A percentile compares a stretch with the other conserved stretches of the same genome.
Conservation (phyloP, 257 asterid species). For the Solanum paucissectum region DNA sequence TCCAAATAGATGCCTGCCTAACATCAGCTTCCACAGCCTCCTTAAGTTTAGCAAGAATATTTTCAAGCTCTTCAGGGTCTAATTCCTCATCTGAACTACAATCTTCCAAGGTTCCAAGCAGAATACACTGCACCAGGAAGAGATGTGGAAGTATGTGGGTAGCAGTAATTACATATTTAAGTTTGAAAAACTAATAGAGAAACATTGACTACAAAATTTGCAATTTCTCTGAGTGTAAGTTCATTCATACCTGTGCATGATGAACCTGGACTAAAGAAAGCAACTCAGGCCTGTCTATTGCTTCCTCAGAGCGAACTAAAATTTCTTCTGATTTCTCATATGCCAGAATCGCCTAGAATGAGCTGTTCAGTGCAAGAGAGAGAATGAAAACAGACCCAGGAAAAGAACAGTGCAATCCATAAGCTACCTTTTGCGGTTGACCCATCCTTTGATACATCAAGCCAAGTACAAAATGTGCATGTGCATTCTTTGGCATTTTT, state of each 20-base stretch:
- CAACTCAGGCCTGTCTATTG: slow-evolving; percentile 90
- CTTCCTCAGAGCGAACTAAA: slow-evolving; percentile 90
- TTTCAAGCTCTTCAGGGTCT: slow-evolving; percentile 72
- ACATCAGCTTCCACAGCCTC: slow-evolving; percentile 69
- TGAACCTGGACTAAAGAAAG: slow-evolving; percentile 88
- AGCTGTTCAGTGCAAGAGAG: slow-evolving; percentile 3
- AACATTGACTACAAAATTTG: neutral
- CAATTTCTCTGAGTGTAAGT: neutral
- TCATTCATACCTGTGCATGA: slow-evolving; percentile 69
- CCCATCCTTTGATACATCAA: slow-evolving; percentile 98
- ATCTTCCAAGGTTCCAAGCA: slow-evolving; percentile 72
- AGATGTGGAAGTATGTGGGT: neutral
- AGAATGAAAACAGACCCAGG: slow-evolving; percentile 2
- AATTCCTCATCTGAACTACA: slow-evolving; percentile 62
- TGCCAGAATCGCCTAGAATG: slow-evolving; percentile 60
- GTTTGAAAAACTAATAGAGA: slow-evolving; percentile 1
- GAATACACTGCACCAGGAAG: slow-evolving; percentile 53
- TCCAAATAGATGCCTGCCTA: slow-evolving; percentile 90
- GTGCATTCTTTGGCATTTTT: slow-evolving; percentile 96
- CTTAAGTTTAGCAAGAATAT: slow-evolving; percentile 58
- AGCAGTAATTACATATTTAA: neutral
- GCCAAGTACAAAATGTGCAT: slow-evolving; percentile 94
- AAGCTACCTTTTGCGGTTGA: slow-evolving; percentile 86
- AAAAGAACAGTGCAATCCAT: slow-evolving; percentile 3
- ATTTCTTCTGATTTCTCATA: slow-evolving; percentile 93